Base-by-base conservation (phyloP, 306 rosid species). In the Quercus rubra region DNA sequence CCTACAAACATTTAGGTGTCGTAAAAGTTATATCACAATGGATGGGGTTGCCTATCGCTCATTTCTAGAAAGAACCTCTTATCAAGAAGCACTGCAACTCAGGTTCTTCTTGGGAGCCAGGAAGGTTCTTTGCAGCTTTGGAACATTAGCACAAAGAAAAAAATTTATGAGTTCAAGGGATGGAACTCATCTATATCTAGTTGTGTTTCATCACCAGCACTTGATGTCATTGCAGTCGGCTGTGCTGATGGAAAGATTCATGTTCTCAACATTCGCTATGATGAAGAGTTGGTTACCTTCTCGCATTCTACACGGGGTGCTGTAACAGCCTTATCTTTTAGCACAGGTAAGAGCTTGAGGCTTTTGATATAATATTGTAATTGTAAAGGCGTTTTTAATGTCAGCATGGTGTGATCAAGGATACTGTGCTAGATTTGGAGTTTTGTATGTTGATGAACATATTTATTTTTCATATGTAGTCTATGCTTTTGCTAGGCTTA, bases 241-340 rank as follows among this genome's bases (percentile, higher is more conserved):
- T 95, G 98, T 77, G 85, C 94, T 35, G 98, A 95, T 31, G 99
- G 99, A 82, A 89, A 79, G 71, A 74, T 95, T 83, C 97, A 90
- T 75, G 87, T 95, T 82, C 96, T 90, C 81, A 91, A 95, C 76
- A 84, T 95, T 78, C 92, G 90, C 49, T 87, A 81, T 55, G 92
- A 95, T 87, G 91, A 95, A 84, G 97, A 91, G 81, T 51, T 91
- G 74, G 86, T 90, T 83, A 77, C 97, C 5, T 95, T 95, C 79
- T 85, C 92, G n/a, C 97, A 95, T 83, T 91, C 99, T 20, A 81
- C 94, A 0, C 91, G 98, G 13, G 99, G 99, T 77, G 88, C 99
- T 68, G 99, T 92, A 59, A 92, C 97, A 75, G 92, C 99, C 78
- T 90, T 95, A 73, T 87, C 99, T 77, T 95, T 92, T 79, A 78